Evolutionary conservation across 2,329 filamentous ascomycete species (phyloP).

Genomic region (Pyricularia pennisetigena): DNA sequence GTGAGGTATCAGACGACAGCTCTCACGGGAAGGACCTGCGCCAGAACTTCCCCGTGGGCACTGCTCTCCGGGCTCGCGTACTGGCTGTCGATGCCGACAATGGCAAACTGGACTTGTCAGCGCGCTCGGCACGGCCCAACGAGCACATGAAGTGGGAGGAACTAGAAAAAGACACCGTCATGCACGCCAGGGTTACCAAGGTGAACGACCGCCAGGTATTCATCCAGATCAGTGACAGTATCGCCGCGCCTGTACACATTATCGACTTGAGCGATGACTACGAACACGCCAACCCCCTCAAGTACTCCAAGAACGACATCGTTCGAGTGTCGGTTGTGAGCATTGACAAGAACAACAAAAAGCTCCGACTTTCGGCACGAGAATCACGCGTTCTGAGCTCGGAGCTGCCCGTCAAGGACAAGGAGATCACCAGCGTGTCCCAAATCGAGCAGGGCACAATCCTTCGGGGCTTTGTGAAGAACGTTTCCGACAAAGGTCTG

Average conservation of each 20-base stretch:
- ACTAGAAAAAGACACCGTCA: constrained; percentile 67
- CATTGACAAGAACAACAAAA: constrained; percentile 77
- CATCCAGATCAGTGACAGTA: constrained; percentile 70
- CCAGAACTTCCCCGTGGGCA: constrained; percentile 81
- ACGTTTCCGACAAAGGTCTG: constrained; percentile 78
- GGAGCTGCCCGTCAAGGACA: constrained; percentile 68
- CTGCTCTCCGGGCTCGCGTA: constrained; percentile 72
- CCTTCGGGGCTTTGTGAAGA: constrained; percentile 85
- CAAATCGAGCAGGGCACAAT: constrained; percentile 70
- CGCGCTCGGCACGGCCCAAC: constrained; percentile 46
- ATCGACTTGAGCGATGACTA: constrained; percentile 84
- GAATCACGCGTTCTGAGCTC: constrained; percentile 87
- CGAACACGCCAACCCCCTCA: constrained; percentile 63
- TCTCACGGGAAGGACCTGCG: constrained; percentile 67
- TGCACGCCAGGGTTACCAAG: constrained; percentile 79
- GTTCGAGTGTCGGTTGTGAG: constrained; percentile 78
- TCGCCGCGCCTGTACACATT: constrained; percentile 73
- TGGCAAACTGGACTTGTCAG: constrained; percentile 76
- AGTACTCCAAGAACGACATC: constrained; percentile 75
- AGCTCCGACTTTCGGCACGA: constrained; percentile 68
- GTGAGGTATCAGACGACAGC: constrained; percentile 82
- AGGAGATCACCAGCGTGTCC: constrained; percentile 61
- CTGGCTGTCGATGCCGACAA: constrained; percentile 62
- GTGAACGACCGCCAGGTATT: constrained; percentile 74
- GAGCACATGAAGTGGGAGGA: constrained; percentile 57